Base-by-base conservation (phyloP, 2,329 filamentous ascomycete genomes). In the Sporothrix variecibatus region DNA sequence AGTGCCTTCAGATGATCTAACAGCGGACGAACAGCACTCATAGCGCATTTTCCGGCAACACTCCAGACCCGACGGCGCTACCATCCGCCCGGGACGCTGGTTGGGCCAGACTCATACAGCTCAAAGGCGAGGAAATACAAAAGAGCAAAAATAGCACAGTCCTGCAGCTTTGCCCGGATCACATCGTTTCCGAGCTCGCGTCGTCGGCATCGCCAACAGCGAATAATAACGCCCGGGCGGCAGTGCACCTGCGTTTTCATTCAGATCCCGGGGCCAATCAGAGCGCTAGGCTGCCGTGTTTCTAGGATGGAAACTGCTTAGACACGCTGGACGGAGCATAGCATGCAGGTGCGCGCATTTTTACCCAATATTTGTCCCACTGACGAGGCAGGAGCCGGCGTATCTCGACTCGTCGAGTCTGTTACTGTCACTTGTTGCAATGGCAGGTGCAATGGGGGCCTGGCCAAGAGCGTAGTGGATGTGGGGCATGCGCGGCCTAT, bases 331-430 rank as follows among this genome's bases (percentile, higher is more conserved):
- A 51, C n/a, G 43, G 12, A 2, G 11, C 43, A n/a, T n/a, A n/a
- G 15, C 4, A 17, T 65, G 62, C 62, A 65, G 62, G 62, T 68
- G 65, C 46, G 65, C 65, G 65, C 65, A 68, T 51, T 67, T 31
- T 31, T 31, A 26, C 23, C n/a, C 34, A 43, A 28, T 67, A 40
- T 34, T n/a, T 64, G 34, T 43, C n/a, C 34, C n/a, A 64, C n/a
- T 26, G 60, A 67, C n/a, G 15, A 67, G 62, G 62, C 38, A 43
- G 38, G 62, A 26, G 38, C 62, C 23, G 38, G 23, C 43, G 62
- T 17, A 46, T 28, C 11, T 65, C n/a, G 5, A 1, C 15, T 34
- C 4, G 4, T 64, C 60, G 5, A 9, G 23, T 56, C 51, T 5
- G 2, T 3, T 20, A 5, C 8, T 34, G 34, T 34, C 34, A 8